Evolutionary conservation across 352 stramenopile species (phyloP), one percentile per base, ranked within the genome.

Genomic region (Phytophthora ramorum): DNA sequence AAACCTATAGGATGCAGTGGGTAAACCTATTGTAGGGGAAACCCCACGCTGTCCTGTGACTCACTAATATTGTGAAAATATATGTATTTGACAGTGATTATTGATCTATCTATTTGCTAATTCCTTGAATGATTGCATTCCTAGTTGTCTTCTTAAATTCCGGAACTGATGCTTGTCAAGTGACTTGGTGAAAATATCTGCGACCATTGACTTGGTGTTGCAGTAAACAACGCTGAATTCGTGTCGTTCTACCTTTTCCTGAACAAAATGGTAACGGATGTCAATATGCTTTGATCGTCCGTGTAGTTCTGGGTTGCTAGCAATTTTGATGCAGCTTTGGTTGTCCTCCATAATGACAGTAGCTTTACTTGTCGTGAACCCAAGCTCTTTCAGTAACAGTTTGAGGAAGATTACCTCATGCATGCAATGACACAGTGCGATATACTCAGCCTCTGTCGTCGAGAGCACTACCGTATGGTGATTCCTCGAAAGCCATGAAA

Each of bases 221-320:
- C 54, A 79, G 17, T 79, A 79, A 1, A 19, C 16, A 17, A 75
- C 48, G 7, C 8, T 26, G 14, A 78, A 72, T 24, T 63, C 48
- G 14, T 64, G 55, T 28, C 48, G 38, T 19, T 78, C 63, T 2
- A 70, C 37, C 26, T 78, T 73, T 20, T 78, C 62, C 61, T 75
- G 71, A 0, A 79, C 52, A 37, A 79, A 79, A 12, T 35, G 40
- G 26, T 82, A 82, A 20, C 67, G 35, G 16, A 77, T 46, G 24
- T 79, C 62, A 26, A 73, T 79, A 47, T 77, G 70, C 19, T 79
- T 76, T 26, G 58, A 69, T 4, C 54, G 49, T 16, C 46, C 73
- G 63, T 76, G 73, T 14, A 71, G 43, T 22, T 71, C 61, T 7
- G 58, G 63, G 46, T 74, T 76, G 26, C 69, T 73, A 1, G 55